Evolutionary conservation across 129 eudicot species (phyloP), one percentile per base, ranked within the genome.

Genomic region (Flaveria robusta): DNA sequence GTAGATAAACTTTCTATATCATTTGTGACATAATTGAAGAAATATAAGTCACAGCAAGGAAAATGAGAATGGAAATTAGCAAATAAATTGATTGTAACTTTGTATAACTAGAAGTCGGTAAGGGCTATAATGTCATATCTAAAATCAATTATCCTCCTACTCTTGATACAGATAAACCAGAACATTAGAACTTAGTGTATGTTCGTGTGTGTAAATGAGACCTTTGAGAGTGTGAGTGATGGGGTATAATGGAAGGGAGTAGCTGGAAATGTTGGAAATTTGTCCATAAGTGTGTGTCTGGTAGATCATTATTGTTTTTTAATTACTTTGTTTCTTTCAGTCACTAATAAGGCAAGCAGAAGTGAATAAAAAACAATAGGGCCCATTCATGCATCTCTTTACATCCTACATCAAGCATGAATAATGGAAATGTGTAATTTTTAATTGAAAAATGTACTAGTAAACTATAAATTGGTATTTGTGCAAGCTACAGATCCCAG

Each of bases 231-330:
- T 56, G 56, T 84, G 84, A 75, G 78, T 76, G 86, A 62, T 85
- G 70, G 75, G 88, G 91, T 86, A 85, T 75, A 77, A 83, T 83
- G 93, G 87, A 88, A 86, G 88, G 91, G 86, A 82, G 90, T 85
- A 76, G 85, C 74, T 86, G 76, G 64, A 86, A 79, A 85, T 81
- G 83, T 86, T 87, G 81, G 82, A 72, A 41, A 47, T 80, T 88
- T 91, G 97, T 91, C 94, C 72, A 71, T 74, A 86, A 82, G 85
- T 74, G 74, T 66, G 62, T 88, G 97, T 88, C 94, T 81, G 60
- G 81, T 86, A 86, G 43, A 37, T 24, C 46, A 80, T 83, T 62
- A 82, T 74, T 83, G 56, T 75, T 83, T 66, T 31, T 80, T 73
- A 82, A 79, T 81, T 79, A 56, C 64, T 41, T 83, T 56, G 67